Percentiles rank a stretch among this genome's conserved stretches.
phyloP scores from a whole-genome alignment of 1,284 basidiomycete genomes.

The Cutaneotrichosporon curvatum region DNA sequence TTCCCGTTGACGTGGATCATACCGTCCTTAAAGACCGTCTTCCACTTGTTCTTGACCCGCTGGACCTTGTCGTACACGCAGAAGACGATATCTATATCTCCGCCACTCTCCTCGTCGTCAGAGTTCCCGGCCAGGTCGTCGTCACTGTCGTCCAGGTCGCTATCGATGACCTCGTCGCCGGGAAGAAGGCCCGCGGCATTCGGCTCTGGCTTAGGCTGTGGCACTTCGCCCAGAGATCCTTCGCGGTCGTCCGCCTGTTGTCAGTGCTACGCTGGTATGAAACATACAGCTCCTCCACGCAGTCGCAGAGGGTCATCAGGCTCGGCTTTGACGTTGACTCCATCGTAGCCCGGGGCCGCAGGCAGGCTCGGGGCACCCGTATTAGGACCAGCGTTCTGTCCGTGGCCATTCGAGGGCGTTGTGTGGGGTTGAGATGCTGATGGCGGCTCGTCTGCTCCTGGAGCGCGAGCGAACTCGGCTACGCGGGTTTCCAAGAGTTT shows the following conservation, averaged over 20 bases:
- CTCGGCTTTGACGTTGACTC: constrained; percentile 36
- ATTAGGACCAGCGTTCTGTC: background rate
- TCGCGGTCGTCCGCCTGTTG: constrained; percentile 4
- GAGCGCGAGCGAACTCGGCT: constrained; percentile 63
- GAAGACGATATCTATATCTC: constrained; percentile 80
- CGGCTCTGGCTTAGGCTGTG: constrained; percentile 33
- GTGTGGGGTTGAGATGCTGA: background rate
- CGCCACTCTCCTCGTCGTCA: constrained; percentile 48
- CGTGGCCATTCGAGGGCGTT: background rate
- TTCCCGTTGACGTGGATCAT: constrained; percentile 95
- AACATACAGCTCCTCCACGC: constrained; percentile 32
- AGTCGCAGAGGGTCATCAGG: constrained; percentile 37
- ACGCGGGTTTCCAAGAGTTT: constrained; percentile 88
- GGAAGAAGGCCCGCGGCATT: constrained; percentile 46
- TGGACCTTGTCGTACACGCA: constrained; percentile 99
- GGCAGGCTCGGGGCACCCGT: background rate
- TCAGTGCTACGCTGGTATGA: background rate
- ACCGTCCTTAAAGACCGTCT: constrained; percentile 97
- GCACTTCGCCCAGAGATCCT: background rate
- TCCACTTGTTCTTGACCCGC: constrained; percentile 99
- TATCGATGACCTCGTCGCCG: constrained; percentile 79
- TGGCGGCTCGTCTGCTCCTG: constrained; percentile 3
- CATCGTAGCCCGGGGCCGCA: constrained; percentile 1
- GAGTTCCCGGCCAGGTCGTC: constrained; percentile 57
- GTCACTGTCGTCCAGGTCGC: constrained; percentile 83